Percentiles rank a stretch among this genome's conserved stretches.
These are phyloP conservation scores for Mycena leptocephala DNA, from an alignment of 768 basidiomycete genomes.

Conservation along the genomic window DNA sequence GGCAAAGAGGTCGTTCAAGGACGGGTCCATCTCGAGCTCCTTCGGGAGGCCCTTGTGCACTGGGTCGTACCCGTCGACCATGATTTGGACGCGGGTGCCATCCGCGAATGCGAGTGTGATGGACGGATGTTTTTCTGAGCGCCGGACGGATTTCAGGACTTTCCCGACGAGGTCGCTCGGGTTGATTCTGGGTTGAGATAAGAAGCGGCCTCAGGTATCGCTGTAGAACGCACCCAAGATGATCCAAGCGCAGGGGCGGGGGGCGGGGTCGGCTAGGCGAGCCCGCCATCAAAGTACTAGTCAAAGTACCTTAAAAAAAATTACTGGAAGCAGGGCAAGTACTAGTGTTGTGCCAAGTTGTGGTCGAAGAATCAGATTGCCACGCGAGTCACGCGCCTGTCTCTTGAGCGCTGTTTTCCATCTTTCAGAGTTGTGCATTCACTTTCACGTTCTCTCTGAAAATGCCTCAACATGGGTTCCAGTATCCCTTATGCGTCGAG, in stretches of 20 bases:
- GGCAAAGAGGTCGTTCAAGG: slow-evolving; percentile 57
- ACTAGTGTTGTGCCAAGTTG: not conserved
- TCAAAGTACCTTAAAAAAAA: not conserved
- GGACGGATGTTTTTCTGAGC: slow-evolving; percentile 61
- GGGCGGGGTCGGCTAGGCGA: slow-evolving; percentile 49
- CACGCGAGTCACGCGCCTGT: not conserved
- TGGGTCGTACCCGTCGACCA: slow-evolving; percentile 78
- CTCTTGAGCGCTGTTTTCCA: no score
- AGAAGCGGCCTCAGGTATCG: not conserved
- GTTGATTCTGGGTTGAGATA: slow-evolving; percentile 50
- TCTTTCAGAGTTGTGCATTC: no score
- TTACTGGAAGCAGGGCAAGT: not conserved
- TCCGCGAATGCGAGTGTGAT: slow-evolving; percentile 67
- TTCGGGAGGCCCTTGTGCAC: slow-evolving; percentile 71
- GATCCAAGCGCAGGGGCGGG: slow-evolving; percentile 51
- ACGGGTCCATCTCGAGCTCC: slow-evolving; percentile 67
- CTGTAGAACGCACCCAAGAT: slow-evolving; percentile 44
- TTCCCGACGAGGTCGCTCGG: slow-evolving; percentile 63
- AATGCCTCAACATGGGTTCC: not conserved
- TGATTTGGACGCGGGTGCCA: slow-evolving; percentile 61
- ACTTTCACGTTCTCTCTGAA: not conserved
- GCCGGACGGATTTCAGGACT: slow-evolving; percentile 55
- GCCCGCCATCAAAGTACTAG: slow-evolving; percentile 2
- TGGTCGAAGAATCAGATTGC: not conserved
- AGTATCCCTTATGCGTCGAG: not conserved